A percentile compares a stretch with the other conserved stretches of the same genome.
These are phyloP conservation scores for Eremochloa ophiuroides DNA, from an alignment of 176 grass and related monocot species.

Conservation along the genomic window DNA sequence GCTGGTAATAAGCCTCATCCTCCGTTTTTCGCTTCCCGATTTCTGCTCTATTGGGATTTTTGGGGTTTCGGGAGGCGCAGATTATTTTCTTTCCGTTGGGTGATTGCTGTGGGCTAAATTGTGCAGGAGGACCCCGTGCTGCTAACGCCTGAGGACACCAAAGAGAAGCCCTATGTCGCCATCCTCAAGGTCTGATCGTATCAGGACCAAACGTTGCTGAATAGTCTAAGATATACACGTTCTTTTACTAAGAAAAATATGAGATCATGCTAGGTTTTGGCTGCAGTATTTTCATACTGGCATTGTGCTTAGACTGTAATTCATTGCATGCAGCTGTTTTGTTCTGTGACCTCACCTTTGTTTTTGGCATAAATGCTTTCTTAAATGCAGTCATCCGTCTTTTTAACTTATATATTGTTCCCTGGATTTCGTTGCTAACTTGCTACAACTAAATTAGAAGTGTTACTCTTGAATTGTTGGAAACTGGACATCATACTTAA, in stretches of 20 bases:
- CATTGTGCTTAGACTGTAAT: not conserved
- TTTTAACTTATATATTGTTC: not conserved
- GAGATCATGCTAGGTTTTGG: not conserved
- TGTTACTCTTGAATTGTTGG: not conserved
- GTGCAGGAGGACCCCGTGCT: constrained; percentile 91
- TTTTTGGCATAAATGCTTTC: not conserved
- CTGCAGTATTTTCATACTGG: not conserved
- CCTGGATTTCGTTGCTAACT: not conserved
- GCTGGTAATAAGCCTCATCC: constrained; percentile 53
- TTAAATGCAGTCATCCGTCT: not conserved
- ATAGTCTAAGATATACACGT: not conserved
- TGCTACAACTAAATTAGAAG: not conserved
- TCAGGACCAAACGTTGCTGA: not conserved
- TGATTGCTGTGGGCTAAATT: constrained; percentile 5
- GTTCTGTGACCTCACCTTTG: not conserved
- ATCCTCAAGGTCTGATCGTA: constrained; percentile 74
- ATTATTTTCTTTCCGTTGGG: not conserved
- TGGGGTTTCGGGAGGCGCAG: not conserved
- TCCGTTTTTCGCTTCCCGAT: not conserved
- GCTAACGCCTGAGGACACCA: constrained; percentile 65
- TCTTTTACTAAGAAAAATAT: not conserved
- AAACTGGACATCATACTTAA: not conserved
- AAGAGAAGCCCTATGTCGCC: constrained; percentile 87
- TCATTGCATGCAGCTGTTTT: not conserved
- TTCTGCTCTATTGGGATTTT: not conserved